Percentiles rank a stretch among this genome's conserved stretches.
Evolutionary conservation across 345 rosid species (phyloP).

Genomic region (Gossypium rotundifolium): DNA sequence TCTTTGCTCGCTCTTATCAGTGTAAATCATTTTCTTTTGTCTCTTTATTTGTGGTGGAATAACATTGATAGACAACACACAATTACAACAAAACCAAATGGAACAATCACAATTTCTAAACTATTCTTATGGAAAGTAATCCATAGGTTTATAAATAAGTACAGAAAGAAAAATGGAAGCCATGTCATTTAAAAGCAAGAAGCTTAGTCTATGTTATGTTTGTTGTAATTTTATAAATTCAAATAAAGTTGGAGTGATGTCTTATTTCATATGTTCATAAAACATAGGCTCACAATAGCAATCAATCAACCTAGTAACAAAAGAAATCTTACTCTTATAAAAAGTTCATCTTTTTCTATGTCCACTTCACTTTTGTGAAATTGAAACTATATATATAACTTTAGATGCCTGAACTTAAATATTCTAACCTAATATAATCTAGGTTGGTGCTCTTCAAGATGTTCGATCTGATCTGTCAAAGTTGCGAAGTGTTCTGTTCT

Average conservation of each 20-base stretch:
- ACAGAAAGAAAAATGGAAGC: not conserved
- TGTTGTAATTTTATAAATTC: not conserved
- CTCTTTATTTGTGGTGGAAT: not conserved
- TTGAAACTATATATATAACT: not conserved
- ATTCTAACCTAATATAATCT: conserved; percentile 13
- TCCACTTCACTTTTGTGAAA: not conserved
- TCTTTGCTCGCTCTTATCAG: not conserved
- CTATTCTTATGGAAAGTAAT: not conserved
- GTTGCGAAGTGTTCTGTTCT: conserved; percentile 79
- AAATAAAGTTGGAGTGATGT: not conserved
- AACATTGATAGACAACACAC: not conserved
- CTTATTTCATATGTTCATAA: not conserved
- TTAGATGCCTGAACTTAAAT: conserved; percentile 13
- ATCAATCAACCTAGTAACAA: not conserved
- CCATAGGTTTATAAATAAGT: not conserved
- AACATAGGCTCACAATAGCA: not conserved
- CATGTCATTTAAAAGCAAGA: not conserved
- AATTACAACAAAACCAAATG: conserved; percentile 1
- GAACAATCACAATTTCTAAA: not conserved
- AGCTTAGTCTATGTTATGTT: not conserved
- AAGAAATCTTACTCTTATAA: not conserved
- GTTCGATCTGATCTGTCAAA: conserved; percentile 89
- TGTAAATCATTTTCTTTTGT: not conserved
- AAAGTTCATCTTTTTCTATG: not conserved
- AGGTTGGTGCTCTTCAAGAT: conserved; percentile 99